phyloP scores from a whole-genome alignment of 2,329 filamentous ascomycete species.

The Ustulina deusta region DNA sequence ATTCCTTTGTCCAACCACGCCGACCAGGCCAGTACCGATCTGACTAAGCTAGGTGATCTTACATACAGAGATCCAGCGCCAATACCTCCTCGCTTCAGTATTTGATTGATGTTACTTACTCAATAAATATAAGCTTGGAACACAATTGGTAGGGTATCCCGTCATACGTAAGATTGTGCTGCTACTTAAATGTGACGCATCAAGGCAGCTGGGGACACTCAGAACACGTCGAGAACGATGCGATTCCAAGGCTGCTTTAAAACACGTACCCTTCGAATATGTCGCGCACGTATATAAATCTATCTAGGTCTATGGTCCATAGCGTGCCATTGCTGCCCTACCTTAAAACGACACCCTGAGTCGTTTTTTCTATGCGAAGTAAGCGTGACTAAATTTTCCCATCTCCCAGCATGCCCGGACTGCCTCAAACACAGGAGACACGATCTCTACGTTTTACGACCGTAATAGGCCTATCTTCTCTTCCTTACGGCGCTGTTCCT shows the following conservation, averaged over 20 bases:
- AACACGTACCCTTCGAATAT: neutral
- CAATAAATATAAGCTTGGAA: neutral
- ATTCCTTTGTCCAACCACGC: neutral
- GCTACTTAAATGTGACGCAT: neutral
- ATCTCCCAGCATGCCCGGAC: neutral
- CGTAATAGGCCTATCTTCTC: slow-evolving; percentile 49
- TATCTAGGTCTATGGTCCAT: slow-evolving; percentile 21
- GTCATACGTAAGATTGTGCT: slow-evolving; percentile 28
- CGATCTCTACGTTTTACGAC: neutral
- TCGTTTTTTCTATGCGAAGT: slow-evolving; percentile 5
- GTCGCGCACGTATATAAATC: neutral
- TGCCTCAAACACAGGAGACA: neutral
- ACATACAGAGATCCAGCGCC: slow-evolving; percentile 1
- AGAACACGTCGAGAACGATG: neutral
- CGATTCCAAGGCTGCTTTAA: neutral
- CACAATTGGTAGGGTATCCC: slow-evolving; percentile 8
- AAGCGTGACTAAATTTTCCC: neutral
- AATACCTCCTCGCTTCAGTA: neutral
- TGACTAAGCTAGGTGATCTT: slow-evolving; percentile 21
- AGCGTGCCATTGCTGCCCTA: neutral
- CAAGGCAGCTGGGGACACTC: neutral
- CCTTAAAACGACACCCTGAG: neutral
- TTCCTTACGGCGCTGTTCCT: slow-evolving; percentile 65
- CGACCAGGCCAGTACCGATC: neutral
- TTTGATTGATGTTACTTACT: slow-evolving; percentile 8